Percentiles rank a stretch among this genome's conserved stretches.
phyloP scores from a whole-genome alignment of 1,139 yeast genomes.

The Blastobotrys buckinghamii region DNA sequence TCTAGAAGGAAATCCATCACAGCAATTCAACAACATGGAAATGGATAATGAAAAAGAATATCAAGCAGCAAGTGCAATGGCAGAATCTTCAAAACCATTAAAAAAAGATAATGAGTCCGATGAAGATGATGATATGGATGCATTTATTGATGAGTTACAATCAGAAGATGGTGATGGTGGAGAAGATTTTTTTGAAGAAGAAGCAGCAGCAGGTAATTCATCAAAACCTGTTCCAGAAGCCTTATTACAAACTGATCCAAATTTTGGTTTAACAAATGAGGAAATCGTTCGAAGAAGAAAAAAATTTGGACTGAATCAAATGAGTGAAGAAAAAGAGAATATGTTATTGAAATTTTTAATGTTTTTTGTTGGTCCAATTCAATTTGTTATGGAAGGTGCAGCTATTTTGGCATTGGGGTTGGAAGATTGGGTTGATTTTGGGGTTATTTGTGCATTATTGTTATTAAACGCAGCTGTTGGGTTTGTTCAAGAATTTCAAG shows the following conservation, averaged over 20 bases:
- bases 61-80: neutral
- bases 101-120: slow-evolving; percentile 42
- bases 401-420: slow-evolving; percentile 97
- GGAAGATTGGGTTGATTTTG: slow-evolving; percentile 99
- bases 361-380: slow-evolving; percentile 98
- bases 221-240: slow-evolving; percentile 82
- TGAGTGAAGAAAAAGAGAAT: slow-evolving; percentile 91
- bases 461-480: slow-evolving; percentile 91
- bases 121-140: slow-evolving; percentile 83
- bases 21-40: neutral
- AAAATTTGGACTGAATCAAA: slow-evolving; percentile 90
- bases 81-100: neutral
- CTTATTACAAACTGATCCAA: slow-evolving; percentile 79
- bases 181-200: slow-evolving; percentile 48
- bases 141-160: slow-evolving; percentile 82
- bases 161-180: slow-evolving; percentile 62
- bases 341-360: slow-evolving; percentile 74
- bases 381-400: slow-evolving; percentile 98
- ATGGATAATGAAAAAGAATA: slow-evolving; percentile 1
- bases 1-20: neutral
- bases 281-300: slow-evolving; percentile 85
- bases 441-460: slow-evolving; percentile 89
- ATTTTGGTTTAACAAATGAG: slow-evolving; percentile 71
- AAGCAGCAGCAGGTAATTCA: slow-evolving; percentile 36
- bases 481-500: slow-evolving; percentile 89